phyloP scores from a whole-genome alignment of 371 early-diverging fungal genomes.

The Lichtheimia corymbifera region DNA sequence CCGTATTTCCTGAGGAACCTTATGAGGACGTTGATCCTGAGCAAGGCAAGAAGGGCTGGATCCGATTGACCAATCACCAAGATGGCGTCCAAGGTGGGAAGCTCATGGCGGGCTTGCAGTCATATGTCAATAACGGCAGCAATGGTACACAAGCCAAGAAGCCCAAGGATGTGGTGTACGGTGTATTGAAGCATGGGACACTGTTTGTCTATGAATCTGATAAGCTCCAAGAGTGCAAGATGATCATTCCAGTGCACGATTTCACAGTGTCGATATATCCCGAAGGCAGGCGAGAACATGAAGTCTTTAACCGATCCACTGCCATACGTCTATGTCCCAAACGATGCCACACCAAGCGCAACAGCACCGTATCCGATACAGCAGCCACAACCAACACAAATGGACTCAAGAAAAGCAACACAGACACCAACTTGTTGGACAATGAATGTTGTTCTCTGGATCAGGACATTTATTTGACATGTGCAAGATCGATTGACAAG shows the following conservation, averaged over 20 bases:
- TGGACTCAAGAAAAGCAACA: conserved; percentile 4
- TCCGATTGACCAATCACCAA: conserved; percentile 32
- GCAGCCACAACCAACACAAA: background rate
- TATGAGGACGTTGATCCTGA: conserved; percentile 14
- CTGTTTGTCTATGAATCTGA: conserved; percentile 83
- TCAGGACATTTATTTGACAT: conserved; percentile 46
- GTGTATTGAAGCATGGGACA: conserved; percentile 76
- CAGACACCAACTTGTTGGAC: conserved; percentile 13
- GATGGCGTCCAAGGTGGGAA: conserved; percentile 17
- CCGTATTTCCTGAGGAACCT: conserved; percentile 13
- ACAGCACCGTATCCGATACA: background rate
- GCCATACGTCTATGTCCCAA: conserved; percentile 52
- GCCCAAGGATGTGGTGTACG: conserved; percentile 56
- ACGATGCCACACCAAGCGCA: conserved; percentile 2
- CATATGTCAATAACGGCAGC: conserved; percentile 11
- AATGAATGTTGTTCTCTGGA: conserved; percentile 20
- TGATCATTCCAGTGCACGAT: conserved; percentile 71
- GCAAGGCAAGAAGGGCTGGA: conserved; percentile 38
- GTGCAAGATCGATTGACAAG: conserved; percentile 70
- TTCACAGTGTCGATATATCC: conserved; percentile 70
- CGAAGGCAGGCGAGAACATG: conserved; percentile 50
- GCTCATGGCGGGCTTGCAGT: conserved; percentile 24
- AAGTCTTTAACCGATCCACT: conserved; percentile 52
- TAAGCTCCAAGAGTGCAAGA: conserved; percentile 68
- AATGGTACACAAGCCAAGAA: conserved; percentile 14